Evolutionary conservation across 805 yeast genomes (phyloP).

Genomic region (Suhomyces faveliae): DNA sequence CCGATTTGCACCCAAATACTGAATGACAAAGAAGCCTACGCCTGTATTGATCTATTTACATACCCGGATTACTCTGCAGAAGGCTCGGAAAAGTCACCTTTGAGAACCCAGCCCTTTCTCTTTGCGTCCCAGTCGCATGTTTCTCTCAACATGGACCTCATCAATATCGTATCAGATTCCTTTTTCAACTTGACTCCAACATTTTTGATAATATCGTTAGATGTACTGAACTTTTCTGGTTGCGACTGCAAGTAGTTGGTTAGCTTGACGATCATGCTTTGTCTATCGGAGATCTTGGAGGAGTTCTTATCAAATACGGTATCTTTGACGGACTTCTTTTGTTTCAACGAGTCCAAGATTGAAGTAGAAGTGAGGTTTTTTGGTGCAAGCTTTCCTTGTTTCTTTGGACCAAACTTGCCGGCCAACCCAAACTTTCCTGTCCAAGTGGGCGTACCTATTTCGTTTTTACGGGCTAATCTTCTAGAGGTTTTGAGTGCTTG

Average conservation of each 20-base stretch:
- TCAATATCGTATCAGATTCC: conserved; percentile 55
- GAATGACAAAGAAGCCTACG: too few relatives aligned
- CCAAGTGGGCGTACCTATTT: conserved; percentile 90
- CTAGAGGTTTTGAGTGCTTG: conserved; percentile 62
- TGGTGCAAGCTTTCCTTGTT: background rate
- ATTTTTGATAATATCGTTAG: conserved; percentile 48
- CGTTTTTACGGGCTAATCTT: conserved; percentile 41
- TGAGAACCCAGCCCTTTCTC: conserved; percentile 63
- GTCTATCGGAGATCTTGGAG: conserved; percentile 16
- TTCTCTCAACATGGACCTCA: conserved; percentile 66
- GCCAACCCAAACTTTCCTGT: conserved; percentile 90
- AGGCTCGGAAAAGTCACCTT: conserved; percentile 16
- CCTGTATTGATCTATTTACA: too few relatives aligned
- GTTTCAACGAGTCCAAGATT: conserved; percentile 49
- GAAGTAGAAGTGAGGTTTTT: conserved; percentile 41
- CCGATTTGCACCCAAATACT: background rate
- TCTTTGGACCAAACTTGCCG: conserved; percentile 49
- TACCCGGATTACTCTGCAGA: background rate
- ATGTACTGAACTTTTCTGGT: conserved; percentile 43
- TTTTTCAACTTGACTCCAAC: conserved; percentile 26
- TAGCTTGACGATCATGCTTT: conserved; percentile 34
- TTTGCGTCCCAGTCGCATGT: conserved; percentile 67
- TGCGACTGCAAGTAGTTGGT: conserved; percentile 35
- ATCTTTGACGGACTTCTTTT: conserved; percentile 37
- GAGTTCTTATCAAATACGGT: conserved; percentile 10